Conservation (phyloP, 345 rosid species). For the Carallia pectinifolia region DNA sequence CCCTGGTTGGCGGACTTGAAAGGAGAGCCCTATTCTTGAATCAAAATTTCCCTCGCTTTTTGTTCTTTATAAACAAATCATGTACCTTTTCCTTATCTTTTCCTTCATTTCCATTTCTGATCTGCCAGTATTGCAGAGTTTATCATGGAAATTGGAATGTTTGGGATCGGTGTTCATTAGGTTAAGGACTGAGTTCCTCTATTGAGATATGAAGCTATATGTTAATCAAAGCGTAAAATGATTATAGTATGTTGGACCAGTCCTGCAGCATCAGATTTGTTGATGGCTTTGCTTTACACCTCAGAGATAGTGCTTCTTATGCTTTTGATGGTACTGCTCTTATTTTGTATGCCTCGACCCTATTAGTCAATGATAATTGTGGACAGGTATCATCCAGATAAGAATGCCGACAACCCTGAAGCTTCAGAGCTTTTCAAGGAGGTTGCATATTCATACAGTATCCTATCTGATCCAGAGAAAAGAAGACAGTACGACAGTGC, state of each 20-base stretch:
- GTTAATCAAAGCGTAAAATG: background rate
- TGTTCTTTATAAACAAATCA: background rate
- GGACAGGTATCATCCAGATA: conserved; percentile 95
- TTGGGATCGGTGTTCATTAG: background rate
- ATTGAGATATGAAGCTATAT: background rate
- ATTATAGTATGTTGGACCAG: background rate
- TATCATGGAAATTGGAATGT: background rate
- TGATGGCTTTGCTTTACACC: background rate
- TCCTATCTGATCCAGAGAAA: conserved; percentile 97
- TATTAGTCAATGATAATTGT: conserved; percentile 8
- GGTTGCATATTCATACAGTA: conserved; percentile 97
- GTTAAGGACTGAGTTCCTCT: background rate
- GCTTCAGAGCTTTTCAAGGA: conserved; percentile 95
- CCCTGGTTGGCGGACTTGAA: background rate
- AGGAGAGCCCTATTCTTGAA: background rate
- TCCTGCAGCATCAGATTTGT: background rate
- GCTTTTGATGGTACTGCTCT: background rate
- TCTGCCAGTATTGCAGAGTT: background rate
- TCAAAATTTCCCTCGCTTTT: background rate
- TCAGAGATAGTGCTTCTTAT: background rate
- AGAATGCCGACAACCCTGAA: conserved; percentile 90
- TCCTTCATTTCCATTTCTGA: background rate
- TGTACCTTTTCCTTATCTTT: background rate
- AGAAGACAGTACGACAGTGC: conserved; percentile 94
- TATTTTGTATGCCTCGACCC: background rate